Evolutionary conservation across 345 rosid species (phyloP).

Genomic region (Citrus trifoliata): DNA sequence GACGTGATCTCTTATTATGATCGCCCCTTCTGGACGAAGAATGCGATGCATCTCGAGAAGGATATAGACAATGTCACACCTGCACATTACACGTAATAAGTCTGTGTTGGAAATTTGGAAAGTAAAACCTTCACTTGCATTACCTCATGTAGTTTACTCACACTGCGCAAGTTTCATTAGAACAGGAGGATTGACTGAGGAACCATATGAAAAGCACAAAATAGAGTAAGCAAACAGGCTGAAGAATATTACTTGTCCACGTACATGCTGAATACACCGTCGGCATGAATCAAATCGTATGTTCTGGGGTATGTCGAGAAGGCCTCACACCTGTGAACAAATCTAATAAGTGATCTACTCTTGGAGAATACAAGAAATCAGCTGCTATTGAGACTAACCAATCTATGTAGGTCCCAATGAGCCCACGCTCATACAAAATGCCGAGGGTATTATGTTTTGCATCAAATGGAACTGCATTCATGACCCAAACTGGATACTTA

Average conservation of each 20-base stretch:
- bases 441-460: slow-evolving; percentile 49
- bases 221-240: not conserved
- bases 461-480: slow-evolving; percentile 59
- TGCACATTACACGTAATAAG: slow-evolving; percentile 13
- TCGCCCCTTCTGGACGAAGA: slow-evolving; percentile 53
- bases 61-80: slow-evolving; percentile 54
- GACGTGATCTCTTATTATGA: slow-evolving; percentile 51
- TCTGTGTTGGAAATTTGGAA: too few species aligned
- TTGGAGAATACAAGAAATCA: not conserved
- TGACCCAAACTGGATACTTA: slow-evolving; percentile 60
- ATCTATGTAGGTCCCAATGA: slow-evolving; percentile 67
- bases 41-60: slow-evolving; percentile 64
- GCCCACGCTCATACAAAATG: slow-evolving; percentile 61
- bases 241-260: slow-evolving; percentile 47
- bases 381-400: slow-evolving; percentile 40
- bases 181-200: too few species aligned
- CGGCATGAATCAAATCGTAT: slow-evolving; percentile 58
- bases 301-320: slow-evolving; percentile 68
- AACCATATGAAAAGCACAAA: not conserved
- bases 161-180: not conserved
- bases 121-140: too few species aligned
- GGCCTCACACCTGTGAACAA: slow-evolving; percentile 50
- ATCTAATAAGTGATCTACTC: not conserved
- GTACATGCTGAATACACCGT: slow-evolving; percentile 59
- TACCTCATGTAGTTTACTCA: too few species aligned